Conservation (phyloP, 768 basidiomycete species). For the Hypholoma sublateritium region DNA sequence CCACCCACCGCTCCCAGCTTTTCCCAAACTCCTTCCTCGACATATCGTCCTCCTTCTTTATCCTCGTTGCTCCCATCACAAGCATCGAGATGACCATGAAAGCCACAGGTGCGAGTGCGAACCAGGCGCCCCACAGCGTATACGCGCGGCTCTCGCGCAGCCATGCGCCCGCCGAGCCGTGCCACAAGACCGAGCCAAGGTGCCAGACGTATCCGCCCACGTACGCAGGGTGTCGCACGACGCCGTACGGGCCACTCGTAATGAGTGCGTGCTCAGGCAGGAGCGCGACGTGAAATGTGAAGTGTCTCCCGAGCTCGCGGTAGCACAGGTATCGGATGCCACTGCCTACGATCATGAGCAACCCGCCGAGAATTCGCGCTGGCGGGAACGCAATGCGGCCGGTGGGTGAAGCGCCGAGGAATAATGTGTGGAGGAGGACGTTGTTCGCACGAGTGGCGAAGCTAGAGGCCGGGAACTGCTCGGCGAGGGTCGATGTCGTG, state of each 20-base stretch:
- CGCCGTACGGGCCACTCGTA: not conserved
- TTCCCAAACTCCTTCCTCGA: conserved; percentile 8
- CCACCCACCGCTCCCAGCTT: conserved; percentile 11
- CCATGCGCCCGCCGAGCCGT: not conserved
- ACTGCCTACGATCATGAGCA: not conserved
- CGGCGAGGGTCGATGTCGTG: too few species aligned
- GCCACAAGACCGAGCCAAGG: not conserved
- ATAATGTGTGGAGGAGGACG: not conserved
- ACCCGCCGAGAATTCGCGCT: not conserved
- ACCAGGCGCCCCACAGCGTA: not conserved
- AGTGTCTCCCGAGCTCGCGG: not conserved
- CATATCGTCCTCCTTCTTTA: conserved; percentile 1
- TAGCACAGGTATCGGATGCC: not conserved
- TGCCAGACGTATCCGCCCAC: not conserved
- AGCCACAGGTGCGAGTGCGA: not conserved
- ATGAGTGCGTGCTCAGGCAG: conserved; percentile 37
- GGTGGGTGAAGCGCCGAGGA: too few species aligned
- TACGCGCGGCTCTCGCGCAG: not conserved
- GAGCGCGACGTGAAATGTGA: conserved; percentile 17
- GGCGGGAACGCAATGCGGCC: not conserved
- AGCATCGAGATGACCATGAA: not conserved
- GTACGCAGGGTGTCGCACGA: not conserved
- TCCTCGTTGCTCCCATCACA: not conserved
- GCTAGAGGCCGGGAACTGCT: too few species aligned
- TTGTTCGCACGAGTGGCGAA: too few species aligned